phyloP scores from a whole-genome alignment of 331 rosid species.

The Arachis monticola region DNA sequence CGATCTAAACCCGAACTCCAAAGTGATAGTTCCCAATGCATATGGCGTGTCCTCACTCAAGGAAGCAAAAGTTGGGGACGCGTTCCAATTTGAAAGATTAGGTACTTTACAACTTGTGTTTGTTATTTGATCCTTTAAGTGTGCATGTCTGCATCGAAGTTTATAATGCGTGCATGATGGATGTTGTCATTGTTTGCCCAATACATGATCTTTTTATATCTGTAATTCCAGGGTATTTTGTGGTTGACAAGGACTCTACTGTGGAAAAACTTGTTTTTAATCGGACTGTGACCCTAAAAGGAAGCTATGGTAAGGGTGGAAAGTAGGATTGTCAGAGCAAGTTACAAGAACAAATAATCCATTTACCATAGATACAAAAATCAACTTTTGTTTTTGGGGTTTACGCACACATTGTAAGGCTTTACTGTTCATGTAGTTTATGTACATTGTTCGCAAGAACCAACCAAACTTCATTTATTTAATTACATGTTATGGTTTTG shows the following conservation, averaged over 20 bases:
- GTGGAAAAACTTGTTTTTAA: slow-evolving; percentile 83
- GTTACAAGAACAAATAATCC: slow-evolving; percentile 13
- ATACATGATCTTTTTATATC: slow-evolving; percentile 15
- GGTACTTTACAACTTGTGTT: slow-evolving; percentile 53
- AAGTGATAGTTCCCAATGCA: slow-evolving; percentile 64
- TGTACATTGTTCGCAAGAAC: slow-evolving; percentile 32
- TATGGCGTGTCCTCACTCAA: slow-evolving; percentile 62
- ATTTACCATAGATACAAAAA: slow-evolving; percentile 10
- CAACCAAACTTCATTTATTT: slow-evolving; percentile 9
- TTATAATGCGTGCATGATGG: background rate
- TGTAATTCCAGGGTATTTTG: slow-evolving; percentile 79
- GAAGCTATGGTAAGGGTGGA: slow-evolving; percentile 71
- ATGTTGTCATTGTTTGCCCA: background rate
- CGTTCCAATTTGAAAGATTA: slow-evolving; percentile 93
- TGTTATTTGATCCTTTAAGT: background rate
- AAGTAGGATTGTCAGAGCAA: slow-evolving; percentile 53
- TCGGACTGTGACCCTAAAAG: slow-evolving; percentile 82
- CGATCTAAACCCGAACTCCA: slow-evolving; percentile 79
- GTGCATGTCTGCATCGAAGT: background rate
- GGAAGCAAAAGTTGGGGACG: slow-evolving; percentile 70
- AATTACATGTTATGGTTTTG: slow-evolving; percentile 33
- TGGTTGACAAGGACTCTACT: slow-evolving; percentile 80
- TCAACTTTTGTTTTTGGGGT: background rate
- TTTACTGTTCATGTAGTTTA: slow-evolving; percentile 10
- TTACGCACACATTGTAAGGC: background rate